Base-by-base conservation (phyloP, 441 rosid genomes). In the Croton laevigatus region DNA sequence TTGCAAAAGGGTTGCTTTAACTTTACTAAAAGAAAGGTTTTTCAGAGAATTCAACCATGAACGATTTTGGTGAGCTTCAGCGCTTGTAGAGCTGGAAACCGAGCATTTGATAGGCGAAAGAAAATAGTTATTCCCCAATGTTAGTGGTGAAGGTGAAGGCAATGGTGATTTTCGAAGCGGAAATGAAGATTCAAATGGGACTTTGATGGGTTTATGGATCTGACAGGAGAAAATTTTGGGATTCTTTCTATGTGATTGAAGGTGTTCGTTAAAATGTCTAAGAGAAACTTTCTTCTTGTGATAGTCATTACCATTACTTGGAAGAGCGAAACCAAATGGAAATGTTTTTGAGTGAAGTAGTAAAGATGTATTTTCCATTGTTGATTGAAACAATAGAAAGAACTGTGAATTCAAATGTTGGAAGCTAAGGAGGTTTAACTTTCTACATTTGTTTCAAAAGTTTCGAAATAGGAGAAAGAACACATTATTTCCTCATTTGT, bases 201-300 rank as follows among this genome's bases (percentile, higher is more conserved):
- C 61, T 75, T 69, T 55, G 63, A 65, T 45, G 4, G 81, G 62
- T 46, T 72, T 75, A 13, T 54, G 78, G 45, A 62, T 66, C 6
- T 65, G 78, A 65, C 59, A 83, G 22, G 9, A 48, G 60, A 3
- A 70, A 63, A 20, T 22, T 10, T 27, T 4, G 66, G 57, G 17
- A 58, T 59, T 23, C 6, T 38, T 16, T 4, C 14, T 45, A 14
- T 59, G 73, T 80, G 64, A 73, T 62, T 62, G 81, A 42, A 81
- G 48, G 34, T 77, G 97, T 83, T 91, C 83, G 97, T 75, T 74
- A 71, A 83, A 91, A 93, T 82, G 91, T 82, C 89, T 70, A 23
- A 78, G 36, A 80, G 91, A 89, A 59, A 78, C 38, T 19, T 68
- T 74, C 6, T 40, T 64, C 27, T 42, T 34, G 44, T 10, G 2